These are phyloP conservation scores for Apiotrichum montevideense DNA, from an alignment of 1,284 basidiomycete genomes.

Conservation along the genomic window DNA sequence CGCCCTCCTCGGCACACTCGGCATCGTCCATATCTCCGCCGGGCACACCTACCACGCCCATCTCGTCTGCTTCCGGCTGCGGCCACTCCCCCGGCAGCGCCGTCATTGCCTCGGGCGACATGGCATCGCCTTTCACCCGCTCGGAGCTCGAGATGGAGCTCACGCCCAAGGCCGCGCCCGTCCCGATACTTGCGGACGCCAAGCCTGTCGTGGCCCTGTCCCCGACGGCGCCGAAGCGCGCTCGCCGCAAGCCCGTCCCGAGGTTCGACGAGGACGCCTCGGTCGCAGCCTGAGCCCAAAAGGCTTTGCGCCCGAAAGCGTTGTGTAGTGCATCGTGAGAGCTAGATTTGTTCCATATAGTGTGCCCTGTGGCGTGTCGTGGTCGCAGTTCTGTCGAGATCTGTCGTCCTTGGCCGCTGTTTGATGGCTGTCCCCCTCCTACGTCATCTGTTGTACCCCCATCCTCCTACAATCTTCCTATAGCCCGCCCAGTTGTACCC, in stretches of 20 bases:
- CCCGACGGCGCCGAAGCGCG: constrained; percentile 10
- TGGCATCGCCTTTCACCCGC: not conserved
- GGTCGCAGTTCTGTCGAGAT: too few relatives aligned
- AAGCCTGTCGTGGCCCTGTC: constrained; percentile 2
- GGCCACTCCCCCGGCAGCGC: not conserved
- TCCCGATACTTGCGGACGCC: not conserved
- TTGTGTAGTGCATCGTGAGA: too few relatives aligned
- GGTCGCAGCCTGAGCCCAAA: not conserved
- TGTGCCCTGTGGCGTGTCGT: too few relatives aligned
- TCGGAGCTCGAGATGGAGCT: constrained; percentile 1
- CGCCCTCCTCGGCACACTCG: constrained; percentile 4
- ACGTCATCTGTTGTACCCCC: not conserved
- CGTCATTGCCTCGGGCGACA: constrained; percentile 4
- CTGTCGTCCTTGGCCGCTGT: too few relatives aligned
- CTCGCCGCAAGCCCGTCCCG: constrained; percentile 21
- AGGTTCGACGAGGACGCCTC: constrained; percentile 14
- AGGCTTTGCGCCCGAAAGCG: too few relatives aligned
- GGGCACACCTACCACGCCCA: constrained; percentile 15
- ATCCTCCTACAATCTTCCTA: not conserved
- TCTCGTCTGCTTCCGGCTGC: not conserved
- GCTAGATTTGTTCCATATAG: too few relatives aligned
- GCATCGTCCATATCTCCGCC: constrained; percentile 11
- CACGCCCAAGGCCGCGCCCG: constrained; percentile 1
- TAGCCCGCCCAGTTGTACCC: too few relatives aligned
- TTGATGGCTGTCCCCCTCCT: too few relatives aligned